Conservation (phyloP, 75 land plant genomes). For the Cunninghamia lanceolata region DNA sequence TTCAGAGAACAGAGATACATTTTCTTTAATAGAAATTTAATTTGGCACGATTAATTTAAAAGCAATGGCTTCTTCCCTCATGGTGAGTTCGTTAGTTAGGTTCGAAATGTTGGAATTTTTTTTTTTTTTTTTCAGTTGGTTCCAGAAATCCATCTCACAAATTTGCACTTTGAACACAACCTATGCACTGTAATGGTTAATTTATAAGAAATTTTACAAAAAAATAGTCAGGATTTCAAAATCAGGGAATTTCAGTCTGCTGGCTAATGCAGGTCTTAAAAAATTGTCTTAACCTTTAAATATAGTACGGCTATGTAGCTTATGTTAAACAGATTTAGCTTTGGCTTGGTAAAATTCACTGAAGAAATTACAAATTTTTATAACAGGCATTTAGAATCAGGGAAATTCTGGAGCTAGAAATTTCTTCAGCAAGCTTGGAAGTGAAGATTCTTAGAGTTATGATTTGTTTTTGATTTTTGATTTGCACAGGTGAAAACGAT, state of each 20-base stretch:
- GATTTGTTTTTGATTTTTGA: slow-evolving; percentile 26
- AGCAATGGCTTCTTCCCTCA: no score
- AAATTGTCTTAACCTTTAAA: no score
- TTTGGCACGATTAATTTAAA: no score
- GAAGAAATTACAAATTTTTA: background rate
- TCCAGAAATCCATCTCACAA: no score
- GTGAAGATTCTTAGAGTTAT: background rate
- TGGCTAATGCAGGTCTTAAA: background rate
- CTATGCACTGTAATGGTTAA: no score
- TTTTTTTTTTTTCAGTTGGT: no score
- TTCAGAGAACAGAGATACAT: background rate
- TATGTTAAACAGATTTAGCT: background rate
- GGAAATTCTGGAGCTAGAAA: background rate
- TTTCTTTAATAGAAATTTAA: no score
- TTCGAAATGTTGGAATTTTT: no score
- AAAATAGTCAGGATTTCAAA: background rate
- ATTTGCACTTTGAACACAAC: no score
- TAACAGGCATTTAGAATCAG: background rate
- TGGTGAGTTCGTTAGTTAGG: no score
- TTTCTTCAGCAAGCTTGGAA: background rate
- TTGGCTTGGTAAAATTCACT: background rate
- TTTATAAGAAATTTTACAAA: no score
- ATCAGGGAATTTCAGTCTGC: background rate
- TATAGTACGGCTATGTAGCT: background rate
- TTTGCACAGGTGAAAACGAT: slow-evolving; percentile 28